These are phyloP conservation scores for Miamiensis avidus DNA, from an alignment of 169 alveolate genomes.

Conservation along the genomic window DNA sequence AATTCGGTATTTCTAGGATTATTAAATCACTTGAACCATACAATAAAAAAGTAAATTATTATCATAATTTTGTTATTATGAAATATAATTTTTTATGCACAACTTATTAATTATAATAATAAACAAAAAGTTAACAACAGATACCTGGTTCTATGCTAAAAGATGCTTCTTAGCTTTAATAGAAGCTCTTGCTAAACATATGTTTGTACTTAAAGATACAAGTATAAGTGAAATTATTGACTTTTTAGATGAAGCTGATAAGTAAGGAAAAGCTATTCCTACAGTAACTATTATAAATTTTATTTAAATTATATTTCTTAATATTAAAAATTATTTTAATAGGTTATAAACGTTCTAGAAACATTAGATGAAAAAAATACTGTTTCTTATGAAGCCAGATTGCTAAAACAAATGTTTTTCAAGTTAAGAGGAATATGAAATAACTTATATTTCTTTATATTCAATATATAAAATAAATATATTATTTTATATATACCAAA, in stretches of 20 bases:
- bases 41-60: slow-evolving; percentile 79
- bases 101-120: not conserved
- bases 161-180: slow-evolving; percentile 89
- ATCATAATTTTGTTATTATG: slow-evolving; percentile 21
- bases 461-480: too few relatives aligned
- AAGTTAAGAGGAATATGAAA: slow-evolving; percentile 79
- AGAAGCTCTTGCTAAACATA: slow-evolving; percentile 88
- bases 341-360: slow-evolving; percentile 68
- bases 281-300: slow-evolving; percentile 26
- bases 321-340: not conserved
- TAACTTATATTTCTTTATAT: too few relatives aligned
- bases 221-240: slow-evolving; percentile 74
- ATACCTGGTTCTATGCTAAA: slow-evolving; percentile 85
- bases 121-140: slow-evolving; percentile 24
- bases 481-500: too few relatives aligned
- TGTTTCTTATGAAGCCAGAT: slow-evolving; percentile 82
- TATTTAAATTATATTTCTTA: not conserved
- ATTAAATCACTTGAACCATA: slow-evolving; percentile 88
- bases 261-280: slow-evolving; percentile 75
- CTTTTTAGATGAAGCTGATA: slow-evolving; percentile 86
- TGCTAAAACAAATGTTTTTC: slow-evolving; percentile 75
- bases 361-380: slow-evolving; percentile 70
- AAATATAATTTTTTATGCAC: not conserved
- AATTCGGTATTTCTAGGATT: slow-evolving; percentile 90
- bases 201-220: slow-evolving; percentile 82